These are phyloP conservation scores for Wickerhamomyces silvicola DNA, from an alignment of 805 yeast genomes.

Conservation along the genomic window DNA sequence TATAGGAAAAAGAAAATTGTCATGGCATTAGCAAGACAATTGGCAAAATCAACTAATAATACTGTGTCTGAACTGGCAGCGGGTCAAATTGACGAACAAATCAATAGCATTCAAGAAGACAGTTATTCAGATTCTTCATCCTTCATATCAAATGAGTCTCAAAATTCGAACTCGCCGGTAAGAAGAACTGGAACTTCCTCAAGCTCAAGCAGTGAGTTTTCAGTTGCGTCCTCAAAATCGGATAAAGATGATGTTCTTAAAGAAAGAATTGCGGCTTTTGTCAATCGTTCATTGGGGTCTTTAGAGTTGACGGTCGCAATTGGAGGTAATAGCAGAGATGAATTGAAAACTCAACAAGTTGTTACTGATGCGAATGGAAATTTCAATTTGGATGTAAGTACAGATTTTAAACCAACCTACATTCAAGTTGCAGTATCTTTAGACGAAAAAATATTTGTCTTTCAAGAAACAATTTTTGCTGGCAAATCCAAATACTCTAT, in stretches of 20 bases:
- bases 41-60: constrained; percentile 37
- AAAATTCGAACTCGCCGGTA: background rate
- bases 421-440: constrained; percentile 43
- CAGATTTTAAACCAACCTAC: constrained; percentile 55
- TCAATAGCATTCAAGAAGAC: constrained; percentile 21
- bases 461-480: constrained; percentile 39
- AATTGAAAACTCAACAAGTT: constrained; percentile 26
- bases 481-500: constrained; percentile 52
- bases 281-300: constrained; percentile 59
- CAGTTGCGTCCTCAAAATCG: constrained; percentile 6
- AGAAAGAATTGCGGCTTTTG: constrained; percentile 62
- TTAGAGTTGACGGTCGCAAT: constrained; percentile 49
- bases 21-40: constrained; percentile 60
- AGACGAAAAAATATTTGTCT: constrained; percentile 41
- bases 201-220: constrained; percentile 2
- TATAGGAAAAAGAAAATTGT: constrained; percentile 66
- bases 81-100: constrained; percentile 30
- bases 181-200: constrained; percentile 5
- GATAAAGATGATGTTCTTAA: constrained; percentile 43
- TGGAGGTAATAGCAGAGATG: constrained; percentile 40
- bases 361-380: constrained; percentile 64
- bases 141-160: constrained; percentile 2
- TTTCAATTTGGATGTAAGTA: constrained; percentile 46
- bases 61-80: constrained; percentile 19
- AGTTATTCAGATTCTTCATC: constrained; percentile 22